phyloP scores from a whole-genome alignment of 768 basidiomycete species.

The Naganishia friedmannii region DNA sequence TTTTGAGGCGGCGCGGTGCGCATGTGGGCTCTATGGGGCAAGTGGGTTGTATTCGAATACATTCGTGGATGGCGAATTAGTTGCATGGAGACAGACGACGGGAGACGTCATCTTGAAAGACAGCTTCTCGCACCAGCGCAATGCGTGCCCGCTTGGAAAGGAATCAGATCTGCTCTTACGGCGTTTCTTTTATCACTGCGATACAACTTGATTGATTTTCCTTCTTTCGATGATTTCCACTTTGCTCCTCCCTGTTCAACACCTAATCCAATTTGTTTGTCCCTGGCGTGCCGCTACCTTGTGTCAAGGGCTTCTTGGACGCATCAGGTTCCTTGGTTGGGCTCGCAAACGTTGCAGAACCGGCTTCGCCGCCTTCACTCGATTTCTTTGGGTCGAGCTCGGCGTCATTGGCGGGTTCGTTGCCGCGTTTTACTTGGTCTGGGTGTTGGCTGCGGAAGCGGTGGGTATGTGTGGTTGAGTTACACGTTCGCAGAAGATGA shows the following conservation, averaged over 20 bases:
- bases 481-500: too few species aligned
- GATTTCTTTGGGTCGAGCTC: conserved; percentile 20
- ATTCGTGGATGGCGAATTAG: neutral
- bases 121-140: too few species aligned
- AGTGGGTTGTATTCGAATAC: neutral
- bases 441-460: conserved; percentile 10
- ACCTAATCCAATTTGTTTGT: conserved; percentile 23
- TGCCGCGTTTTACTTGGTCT: conserved; percentile 7
- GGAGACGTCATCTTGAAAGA: too few species aligned
- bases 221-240: neutral
- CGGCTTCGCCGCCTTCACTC: conserved; percentile 10
- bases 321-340: conserved; percentile 16
- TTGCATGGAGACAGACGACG: neutral
- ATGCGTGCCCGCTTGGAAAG: too few species aligned
- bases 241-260: neutral
- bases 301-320: conserved; percentile 2
- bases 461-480: too few species aligned
- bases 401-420: conserved; percentile 15
- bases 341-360: conserved; percentile 5
- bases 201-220: conserved; percentile 6
- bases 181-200: neutral
- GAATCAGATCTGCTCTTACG: too few species aligned
- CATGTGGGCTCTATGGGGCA: neutral
- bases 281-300: neutral
- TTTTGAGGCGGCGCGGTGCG: neutral